phyloP scores from a whole-genome alignment of 2,329 filamentous ascomycete genomes.

The Colletotrichum cereale region DNA sequence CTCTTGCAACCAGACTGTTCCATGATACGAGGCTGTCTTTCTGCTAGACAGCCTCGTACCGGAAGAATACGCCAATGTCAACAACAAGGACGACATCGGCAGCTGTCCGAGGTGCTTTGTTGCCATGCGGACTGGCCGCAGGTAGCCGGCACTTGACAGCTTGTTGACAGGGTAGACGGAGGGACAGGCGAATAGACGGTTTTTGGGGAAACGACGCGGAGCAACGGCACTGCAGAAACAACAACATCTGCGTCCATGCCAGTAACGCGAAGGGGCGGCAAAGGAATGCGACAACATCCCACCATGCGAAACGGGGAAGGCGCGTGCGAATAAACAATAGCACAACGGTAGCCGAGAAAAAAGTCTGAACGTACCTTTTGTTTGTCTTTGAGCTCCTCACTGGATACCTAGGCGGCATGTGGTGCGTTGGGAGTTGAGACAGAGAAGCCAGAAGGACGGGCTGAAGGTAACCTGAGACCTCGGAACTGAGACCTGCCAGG shows the following conservation, averaged over 20 bases:
- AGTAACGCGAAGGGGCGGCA: conserved; percentile 2
- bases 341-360: neutral
- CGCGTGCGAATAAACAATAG: conserved; percentile 6
- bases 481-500: conserved; percentile 23
- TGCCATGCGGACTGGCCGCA: conserved; percentile 18
- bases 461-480: conserved; percentile 11
- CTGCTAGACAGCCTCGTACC: neutral
- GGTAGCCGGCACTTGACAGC: conserved; percentile 40
- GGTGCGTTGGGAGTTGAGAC: neutral
- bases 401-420: neutral
- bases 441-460: conserved; percentile 9
- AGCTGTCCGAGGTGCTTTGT: conserved; percentile 13
- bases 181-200: neutral
- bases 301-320: conserved; percentile 1
- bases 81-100: neutral
- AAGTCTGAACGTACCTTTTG: conserved; percentile 8
- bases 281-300: neutral
- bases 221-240: neutral
- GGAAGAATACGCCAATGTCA: neutral
- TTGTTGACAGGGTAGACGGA: conserved; percentile 27
- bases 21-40: neutral
- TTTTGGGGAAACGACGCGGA: neutral
- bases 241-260: neutral
- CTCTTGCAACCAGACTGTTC: neutral
- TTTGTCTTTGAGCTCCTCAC: neutral